These are phyloP conservation scores for Amphichorda felina DNA, from an alignment of 2,329 filamentous ascomycete species.

Conservation along the genomic window DNA sequence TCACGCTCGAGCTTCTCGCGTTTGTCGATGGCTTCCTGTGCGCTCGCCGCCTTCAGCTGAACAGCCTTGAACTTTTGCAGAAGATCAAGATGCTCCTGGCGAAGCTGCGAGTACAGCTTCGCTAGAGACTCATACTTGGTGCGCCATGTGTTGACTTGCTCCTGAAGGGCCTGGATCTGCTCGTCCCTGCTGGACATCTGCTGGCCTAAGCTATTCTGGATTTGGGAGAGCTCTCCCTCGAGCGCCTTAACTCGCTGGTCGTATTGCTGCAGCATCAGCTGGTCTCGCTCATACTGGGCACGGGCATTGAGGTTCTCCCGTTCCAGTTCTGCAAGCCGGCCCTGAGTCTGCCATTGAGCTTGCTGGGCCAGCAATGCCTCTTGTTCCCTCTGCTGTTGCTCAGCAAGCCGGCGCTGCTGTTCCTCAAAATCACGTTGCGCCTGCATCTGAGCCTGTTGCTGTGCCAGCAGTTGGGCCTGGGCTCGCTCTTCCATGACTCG, in stretches of 20 bases:
- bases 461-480: conserved; percentile 66
- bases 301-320: conserved; percentile 89
- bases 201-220: conserved; percentile 73
- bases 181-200: conserved; percentile 87
- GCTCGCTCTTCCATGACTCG: conserved; percentile 77
- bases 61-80: conserved; percentile 93
- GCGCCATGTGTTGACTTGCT: conserved; percentile 96
- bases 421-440: conserved; percentile 95
- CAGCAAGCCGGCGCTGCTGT: conserved; percentile 74
- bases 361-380: conserved; percentile 84
- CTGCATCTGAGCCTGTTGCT: conserved; percentile 72
- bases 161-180: conserved; percentile 82
- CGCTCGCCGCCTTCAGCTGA: conserved; percentile 91
- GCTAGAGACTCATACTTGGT: conserved; percentile 94
- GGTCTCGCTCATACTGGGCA: conserved; percentile 93
- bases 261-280: conserved; percentile 93
- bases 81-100: conserved; percentile 88
- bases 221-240: conserved; percentile 72
- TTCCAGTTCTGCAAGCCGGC: conserved; percentile 88
- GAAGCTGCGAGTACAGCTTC: conserved; percentile 92
- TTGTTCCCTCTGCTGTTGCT: conserved; percentile 84
- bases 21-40: conserved; percentile 89
- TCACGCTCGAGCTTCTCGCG: conserved; percentile 94
- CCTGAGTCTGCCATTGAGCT: conserved; percentile 86
- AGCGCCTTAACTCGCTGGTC: conserved; percentile 88